Conservation (phyloP, 176 grass and related monocot species). For the Dactylis glomerata region DNA sequence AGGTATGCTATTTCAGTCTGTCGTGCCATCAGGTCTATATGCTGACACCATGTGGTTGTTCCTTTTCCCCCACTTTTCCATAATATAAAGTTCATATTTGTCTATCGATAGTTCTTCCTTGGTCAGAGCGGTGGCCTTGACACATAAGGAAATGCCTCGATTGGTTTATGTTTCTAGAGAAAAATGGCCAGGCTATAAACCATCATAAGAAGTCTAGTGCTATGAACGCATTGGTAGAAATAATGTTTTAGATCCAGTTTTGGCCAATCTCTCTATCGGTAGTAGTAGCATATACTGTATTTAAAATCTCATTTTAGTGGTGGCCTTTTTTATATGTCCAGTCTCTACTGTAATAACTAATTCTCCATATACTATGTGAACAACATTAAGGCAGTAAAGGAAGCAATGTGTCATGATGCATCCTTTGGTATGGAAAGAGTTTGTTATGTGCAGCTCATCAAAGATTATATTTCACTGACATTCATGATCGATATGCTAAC, state of each 20-base stretch:
- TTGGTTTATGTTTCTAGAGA: constrained; percentile 97
- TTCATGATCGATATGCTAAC: no score
- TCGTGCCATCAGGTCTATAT: no score
- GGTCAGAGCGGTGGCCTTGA: constrained; percentile 88
- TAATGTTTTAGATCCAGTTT: neutral
- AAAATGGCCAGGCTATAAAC: constrained; percentile 83
- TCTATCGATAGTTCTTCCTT: constrained; percentile 61
- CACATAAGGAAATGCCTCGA: constrained; percentile 79
- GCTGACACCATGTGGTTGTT: no score
- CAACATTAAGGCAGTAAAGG: constrained; percentile 83
- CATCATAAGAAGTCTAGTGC: constrained; percentile 94
- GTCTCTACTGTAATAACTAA: no score
- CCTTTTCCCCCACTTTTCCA: no score
- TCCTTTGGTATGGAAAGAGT: no score
- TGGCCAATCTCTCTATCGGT: neutral
- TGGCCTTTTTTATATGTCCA: no score
- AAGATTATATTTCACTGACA: no score
- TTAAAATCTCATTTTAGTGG: neutral
- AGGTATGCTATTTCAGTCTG: no score
- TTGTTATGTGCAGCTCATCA: no score
- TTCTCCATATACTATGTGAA: no score
- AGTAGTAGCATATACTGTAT: neutral
- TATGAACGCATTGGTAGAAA: constrained; percentile 91
- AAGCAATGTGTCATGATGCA: constrained; percentile 69
- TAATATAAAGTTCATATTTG: neutral